Conservation (phyloP, 139 green algal species). For the Chlamydomonas sphaeroides region DNA sequence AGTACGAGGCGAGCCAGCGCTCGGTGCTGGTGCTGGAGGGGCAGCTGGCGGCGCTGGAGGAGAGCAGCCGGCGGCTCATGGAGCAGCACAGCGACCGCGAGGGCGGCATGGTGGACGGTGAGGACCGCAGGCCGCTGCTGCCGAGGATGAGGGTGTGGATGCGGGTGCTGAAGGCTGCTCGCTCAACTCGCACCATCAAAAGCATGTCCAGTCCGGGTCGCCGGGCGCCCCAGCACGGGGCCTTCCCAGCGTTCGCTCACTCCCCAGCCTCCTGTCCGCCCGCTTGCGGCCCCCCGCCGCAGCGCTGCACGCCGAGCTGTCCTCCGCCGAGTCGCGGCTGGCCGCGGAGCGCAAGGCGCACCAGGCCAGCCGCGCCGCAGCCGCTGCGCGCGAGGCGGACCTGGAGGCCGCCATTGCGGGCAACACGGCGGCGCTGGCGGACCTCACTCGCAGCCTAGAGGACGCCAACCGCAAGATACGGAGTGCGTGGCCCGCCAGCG, state of each 20-base stretch:
- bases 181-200: too few species aligned
- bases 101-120: constrained; percentile 57
- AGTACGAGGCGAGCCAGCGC: constrained; percentile 39
- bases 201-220: too few species aligned
- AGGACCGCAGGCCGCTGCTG: neutral
- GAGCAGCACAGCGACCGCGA: constrained; percentile 47
- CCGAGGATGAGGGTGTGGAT: too few species aligned
- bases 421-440: constrained; percentile 54
- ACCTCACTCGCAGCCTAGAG: constrained; percentile 59
- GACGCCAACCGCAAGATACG: constrained; percentile 36
- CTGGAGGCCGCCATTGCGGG: constrained; percentile 66
- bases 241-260: too few species aligned
- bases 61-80: constrained; percentile 46
- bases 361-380: constrained; percentile 37
- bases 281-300: neutral
- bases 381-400: constrained; percentile 65
- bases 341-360: constrained; percentile 69
- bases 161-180: neutral
- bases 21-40: constrained; percentile 55
- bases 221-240: too few species aligned
- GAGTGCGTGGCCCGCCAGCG: too few species aligned
- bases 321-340: constrained; percentile 61
- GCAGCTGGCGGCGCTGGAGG: constrained; percentile 52
- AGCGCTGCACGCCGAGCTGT: constrained; percentile 67
- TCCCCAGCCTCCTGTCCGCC: too few species aligned